These are phyloP conservation scores for Urostyla sp. DNA, from an alignment of 73 alveolate genomes.

Conservation along the genomic window DNA sequence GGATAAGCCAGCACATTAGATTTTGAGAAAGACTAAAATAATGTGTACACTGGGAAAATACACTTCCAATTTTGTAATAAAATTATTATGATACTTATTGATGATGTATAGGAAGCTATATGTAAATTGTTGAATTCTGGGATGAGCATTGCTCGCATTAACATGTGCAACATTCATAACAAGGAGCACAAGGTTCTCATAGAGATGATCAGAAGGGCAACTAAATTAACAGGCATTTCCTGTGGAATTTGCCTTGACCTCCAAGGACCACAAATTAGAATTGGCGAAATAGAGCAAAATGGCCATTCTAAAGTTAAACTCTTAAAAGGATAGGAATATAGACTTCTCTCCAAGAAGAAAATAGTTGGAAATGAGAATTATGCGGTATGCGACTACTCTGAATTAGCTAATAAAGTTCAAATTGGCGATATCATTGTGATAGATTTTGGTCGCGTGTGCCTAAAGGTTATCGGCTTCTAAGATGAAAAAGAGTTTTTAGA, in stretches of 20 bases:
- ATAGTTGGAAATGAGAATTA: constrained; percentile 30
- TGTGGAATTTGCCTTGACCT: constrained; percentile 31
- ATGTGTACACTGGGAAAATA: constrained; percentile 50
- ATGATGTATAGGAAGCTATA: constrained; percentile 48
- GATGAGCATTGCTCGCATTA: constrained; percentile 19
- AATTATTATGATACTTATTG: not conserved
- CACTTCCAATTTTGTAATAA: constrained; percentile 31
- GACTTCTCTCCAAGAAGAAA: constrained; percentile 37
- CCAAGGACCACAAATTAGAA: constrained; percentile 53
- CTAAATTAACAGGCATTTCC: not conserved
- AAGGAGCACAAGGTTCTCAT: constrained; percentile 50
- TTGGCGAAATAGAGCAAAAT: constrained; percentile 39
- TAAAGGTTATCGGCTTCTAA: constrained; percentile 56
- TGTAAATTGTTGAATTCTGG: constrained; percentile 38
- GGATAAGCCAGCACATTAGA: constrained; percentile 11
- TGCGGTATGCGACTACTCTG: constrained; percentile 28
- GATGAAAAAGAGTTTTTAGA: constrained; percentile 33
- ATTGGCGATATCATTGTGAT: constrained; percentile 33
- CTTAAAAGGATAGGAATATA: constrained; percentile 40
- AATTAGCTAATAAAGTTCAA: constrained; percentile 20
- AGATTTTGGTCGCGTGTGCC: constrained; percentile 54
- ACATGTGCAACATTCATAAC: constrained; percentile 30
- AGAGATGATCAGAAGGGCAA: constrained; percentile 42
- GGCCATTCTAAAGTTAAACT: not conserved
- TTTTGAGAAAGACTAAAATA: constrained; percentile 59